Conservation (phyloP, 2,329 filamentous ascomycete genomes). For the Aspergillus udagawae region DNA sequence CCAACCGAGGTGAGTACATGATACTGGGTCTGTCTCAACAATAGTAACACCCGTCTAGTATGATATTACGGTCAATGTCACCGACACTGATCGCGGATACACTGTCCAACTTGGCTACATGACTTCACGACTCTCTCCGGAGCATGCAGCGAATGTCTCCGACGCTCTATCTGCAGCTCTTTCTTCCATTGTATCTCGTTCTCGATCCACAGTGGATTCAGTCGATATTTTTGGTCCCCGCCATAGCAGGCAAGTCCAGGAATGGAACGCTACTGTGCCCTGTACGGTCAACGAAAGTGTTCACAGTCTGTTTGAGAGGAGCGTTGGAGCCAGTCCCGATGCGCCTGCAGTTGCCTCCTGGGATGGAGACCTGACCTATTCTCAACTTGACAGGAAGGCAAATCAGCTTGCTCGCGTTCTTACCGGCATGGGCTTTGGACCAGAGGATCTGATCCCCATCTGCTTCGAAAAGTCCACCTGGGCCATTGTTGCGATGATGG, state of each 20-base stretch:
- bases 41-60: neutral
- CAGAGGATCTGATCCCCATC: neutral
- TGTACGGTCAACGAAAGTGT: neutral
- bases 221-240: neutral
- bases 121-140: neutral
- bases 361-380: neutral
- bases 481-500: neutral
- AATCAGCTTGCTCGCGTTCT: neutral
- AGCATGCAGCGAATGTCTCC: neutral
- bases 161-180: neutral
- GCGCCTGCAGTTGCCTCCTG: neutral
- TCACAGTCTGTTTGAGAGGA: neutral
- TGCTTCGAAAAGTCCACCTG: conserved; percentile 1
- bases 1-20: neutral
- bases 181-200: neutral
- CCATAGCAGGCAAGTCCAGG: neutral
- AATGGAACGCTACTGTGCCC: neutral
- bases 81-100: neutral
- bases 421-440: neutral
- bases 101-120: neutral
- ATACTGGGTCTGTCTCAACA: neutral
- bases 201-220: neutral
- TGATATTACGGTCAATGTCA: neutral
- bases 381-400: neutral
- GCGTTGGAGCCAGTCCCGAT: neutral